Evolutionary conservation across 352 stramenopile species (phyloP).

Genomic region (Pythium guiyangense): DNA sequence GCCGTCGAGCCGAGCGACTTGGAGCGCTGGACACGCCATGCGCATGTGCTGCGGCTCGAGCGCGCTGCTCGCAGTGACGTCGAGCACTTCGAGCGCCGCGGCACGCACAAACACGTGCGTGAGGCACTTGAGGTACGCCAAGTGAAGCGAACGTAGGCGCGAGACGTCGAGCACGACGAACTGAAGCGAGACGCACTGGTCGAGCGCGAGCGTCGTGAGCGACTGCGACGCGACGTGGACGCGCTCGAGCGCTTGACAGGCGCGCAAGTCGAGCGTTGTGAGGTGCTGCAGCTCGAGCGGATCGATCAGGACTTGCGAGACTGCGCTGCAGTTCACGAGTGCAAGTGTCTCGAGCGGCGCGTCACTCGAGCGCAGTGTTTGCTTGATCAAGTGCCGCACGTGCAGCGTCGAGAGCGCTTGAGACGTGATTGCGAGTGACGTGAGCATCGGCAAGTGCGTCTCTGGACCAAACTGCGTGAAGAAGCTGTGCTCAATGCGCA

Average conservation of each 20-base stretch:
- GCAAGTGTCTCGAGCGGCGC: slow-evolving; percentile 27
- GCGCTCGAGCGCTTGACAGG: slow-evolving; percentile 45
- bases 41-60: slow-evolving; percentile 28
- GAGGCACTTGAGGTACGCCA: slow-evolving; percentile 62
- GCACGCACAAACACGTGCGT: slow-evolving; percentile 51
- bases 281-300: slow-evolving; percentile 45
- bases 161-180: slow-evolving; percentile 43
- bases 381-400: slow-evolving; percentile 38
- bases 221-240: slow-evolving; percentile 48
- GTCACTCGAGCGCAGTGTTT: slow-evolving; percentile 15
- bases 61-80: slow-evolving; percentile 39
- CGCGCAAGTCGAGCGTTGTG: slow-evolving; percentile 27
- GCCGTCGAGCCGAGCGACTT: slow-evolving; percentile 33
- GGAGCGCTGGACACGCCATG: slow-evolving; percentile 39
- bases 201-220: slow-evolving; percentile 38
- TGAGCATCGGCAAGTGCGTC: slow-evolving; percentile 40
- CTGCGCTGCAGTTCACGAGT: slow-evolving; percentile 40
- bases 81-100: slow-evolving; percentile 29
- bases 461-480: slow-evolving; percentile 33
- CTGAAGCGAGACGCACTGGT: slow-evolving; percentile 38
- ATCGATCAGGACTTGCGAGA: slow-evolving; percentile 59
- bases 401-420: slow-evolving; percentile 38
- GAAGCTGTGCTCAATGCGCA: slow-evolving; percentile 44
- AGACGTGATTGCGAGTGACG: slow-evolving; percentile 44
- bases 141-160: slow-evolving; percentile 23